These are phyloP conservation scores for Mortierella polycephala DNA, from an alignment of 371 early-diverging fungal species.

Conservation along the genomic window DNA sequence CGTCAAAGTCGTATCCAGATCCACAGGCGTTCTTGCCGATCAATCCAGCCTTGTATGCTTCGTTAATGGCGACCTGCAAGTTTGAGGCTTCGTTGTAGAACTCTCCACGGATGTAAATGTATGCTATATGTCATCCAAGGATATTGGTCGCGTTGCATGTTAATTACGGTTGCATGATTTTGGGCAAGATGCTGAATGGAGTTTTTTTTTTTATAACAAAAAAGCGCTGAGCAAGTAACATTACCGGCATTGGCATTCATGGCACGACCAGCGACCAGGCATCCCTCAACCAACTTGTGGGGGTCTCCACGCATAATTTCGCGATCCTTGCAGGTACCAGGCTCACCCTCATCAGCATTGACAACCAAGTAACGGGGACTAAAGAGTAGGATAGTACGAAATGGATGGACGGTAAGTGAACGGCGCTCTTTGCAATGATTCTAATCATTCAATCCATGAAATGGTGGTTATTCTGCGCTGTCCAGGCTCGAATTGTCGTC, in stretches of 20 bases:
- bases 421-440: not conserved
- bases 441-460: not conserved
- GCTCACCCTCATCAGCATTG: conserved; percentile 99
- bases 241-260: conserved; percentile 96
- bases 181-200: not conserved
- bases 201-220: not conserved
- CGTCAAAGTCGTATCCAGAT: conserved; percentile 95
- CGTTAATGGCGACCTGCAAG: conserved; percentile 95
- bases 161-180: too few relatives aligned
- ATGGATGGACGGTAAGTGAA: not conserved
- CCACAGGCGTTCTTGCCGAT: conserved; percentile 99
- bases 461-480: not conserved
- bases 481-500: not conserved
- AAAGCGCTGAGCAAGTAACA: conserved; percentile 2
- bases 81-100: conserved; percentile 97
- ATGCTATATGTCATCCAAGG: conserved; percentile 67
- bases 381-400: conserved; percentile 10
- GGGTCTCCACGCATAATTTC: conserved; percentile 98
- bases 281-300: conserved; percentile 97
- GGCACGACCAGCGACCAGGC: conserved; percentile 94
- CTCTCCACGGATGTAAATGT: conserved; percentile 98
- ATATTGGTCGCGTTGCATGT: not conserved
- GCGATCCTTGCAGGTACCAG: conserved; percentile 99
- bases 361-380: conserved; percentile 95
- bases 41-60: conserved; percentile 95